phyloP scores from a whole-genome alignment of 1,284 basidiomycete species.

The Volvariella surrecta region DNA sequence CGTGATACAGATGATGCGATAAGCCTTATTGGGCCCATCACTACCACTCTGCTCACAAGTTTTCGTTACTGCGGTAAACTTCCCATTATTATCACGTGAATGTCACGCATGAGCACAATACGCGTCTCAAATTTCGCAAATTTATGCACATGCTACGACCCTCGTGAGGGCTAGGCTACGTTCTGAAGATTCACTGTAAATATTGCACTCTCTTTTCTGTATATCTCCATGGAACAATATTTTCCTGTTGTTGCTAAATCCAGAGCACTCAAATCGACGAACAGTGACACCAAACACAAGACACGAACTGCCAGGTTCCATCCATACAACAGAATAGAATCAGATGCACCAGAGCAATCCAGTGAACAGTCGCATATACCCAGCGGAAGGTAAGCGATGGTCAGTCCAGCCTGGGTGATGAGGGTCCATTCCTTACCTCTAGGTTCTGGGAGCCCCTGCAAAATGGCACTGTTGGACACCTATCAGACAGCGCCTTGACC shows the following conservation, averaged over 20 bases:
- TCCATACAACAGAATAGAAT: slow-evolving; percentile 14
- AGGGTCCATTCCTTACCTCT: too few species aligned
- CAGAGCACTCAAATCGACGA: slow-evolving; percentile 11
- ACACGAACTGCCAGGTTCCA: slow-evolving; percentile 15
- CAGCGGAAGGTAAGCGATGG: background rate
- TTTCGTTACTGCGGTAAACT: background rate
- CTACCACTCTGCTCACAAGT: too few species aligned
- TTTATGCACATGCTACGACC: background rate
- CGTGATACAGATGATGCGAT: slow-evolving; percentile 10
- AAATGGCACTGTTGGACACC: slow-evolving; percentile 5
- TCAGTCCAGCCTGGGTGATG: background rate
- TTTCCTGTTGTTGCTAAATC: slow-evolving; percentile 22
- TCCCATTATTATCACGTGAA: background rate
- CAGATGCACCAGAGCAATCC: background rate
- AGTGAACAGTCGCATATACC: background rate
- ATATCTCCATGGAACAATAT: slow-evolving; percentile 21
- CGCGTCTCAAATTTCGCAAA: background rate
- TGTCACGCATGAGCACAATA: background rate
- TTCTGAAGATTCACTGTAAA: background rate
- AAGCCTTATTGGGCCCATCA: slow-evolving; percentile 1
- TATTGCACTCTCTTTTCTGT: slow-evolving; percentile 5
- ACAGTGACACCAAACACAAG: slow-evolving; percentile 11
- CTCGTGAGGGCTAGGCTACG: background rate
- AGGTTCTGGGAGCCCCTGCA: slow-evolving; percentile 1
- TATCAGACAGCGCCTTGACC: slow-evolving; percentile 38